Evolutionary conservation across 331 rosid species (phyloP).

Genomic region (Dryas integrifolia): DNA sequence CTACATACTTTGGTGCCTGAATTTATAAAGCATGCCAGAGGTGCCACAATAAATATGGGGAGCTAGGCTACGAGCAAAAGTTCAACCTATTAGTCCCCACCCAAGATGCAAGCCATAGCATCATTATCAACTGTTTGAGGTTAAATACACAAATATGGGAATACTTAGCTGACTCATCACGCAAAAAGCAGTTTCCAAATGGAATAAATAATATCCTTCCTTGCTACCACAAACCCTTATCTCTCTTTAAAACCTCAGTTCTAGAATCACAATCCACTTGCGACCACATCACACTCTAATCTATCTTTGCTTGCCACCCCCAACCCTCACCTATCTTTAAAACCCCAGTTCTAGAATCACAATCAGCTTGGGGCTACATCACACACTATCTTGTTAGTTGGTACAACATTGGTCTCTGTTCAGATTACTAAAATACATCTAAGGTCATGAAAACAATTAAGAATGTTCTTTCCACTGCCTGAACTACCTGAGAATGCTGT

Average conservation of each 20-base stretch:
- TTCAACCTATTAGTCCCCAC: neutral
- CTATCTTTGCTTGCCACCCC: neutral
- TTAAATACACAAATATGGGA: neutral
- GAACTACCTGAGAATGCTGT: neutral
- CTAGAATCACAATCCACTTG: neutral
- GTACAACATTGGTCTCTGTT: neutral
- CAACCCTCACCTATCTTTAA: neutral
- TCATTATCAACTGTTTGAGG: neutral
- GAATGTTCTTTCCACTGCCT: neutral
- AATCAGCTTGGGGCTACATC: neutral
- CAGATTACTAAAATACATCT: neutral
- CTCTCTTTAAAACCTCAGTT: neutral
- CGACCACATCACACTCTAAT: neutral
- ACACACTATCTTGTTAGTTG: neutral
- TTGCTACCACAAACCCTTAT: neutral
- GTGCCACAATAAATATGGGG: neutral
- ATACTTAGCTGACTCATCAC: neutral
- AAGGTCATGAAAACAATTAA: neutral
- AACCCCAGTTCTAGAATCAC: neutral
- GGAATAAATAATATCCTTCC: neutral
- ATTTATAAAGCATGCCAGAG: neutral
- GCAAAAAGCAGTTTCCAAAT: neutral
- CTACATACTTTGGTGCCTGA: neutral
- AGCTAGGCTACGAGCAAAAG: neutral
- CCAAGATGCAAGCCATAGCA: neutral